Evolutionary conservation across 371 early-diverging fungal genomes (phyloP).

Genomic region (Actinomucor elegans): DNA sequence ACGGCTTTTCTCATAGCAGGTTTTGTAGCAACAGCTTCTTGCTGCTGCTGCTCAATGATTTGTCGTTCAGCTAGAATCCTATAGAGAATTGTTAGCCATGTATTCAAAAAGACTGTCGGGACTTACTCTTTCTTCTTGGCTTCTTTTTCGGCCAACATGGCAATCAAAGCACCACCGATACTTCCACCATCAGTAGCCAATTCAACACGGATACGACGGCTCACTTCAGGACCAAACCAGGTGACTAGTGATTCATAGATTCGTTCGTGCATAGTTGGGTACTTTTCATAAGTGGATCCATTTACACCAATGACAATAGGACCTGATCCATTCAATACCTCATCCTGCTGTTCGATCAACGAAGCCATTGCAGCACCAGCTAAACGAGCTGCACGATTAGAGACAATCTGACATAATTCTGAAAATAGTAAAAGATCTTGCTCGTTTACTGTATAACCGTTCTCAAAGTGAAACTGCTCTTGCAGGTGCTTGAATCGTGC

Average conservation of each 20-base stretch:
- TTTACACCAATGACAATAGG: slow-evolving; percentile 63
- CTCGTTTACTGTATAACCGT: slow-evolving; percentile 8
- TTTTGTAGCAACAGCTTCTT: too few species aligned
- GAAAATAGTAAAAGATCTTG: slow-evolving; percentile 24
- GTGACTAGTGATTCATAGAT: slow-evolving; percentile 26
- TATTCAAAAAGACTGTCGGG: too few species aligned
- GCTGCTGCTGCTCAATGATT: too few species aligned
- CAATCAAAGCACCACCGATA: slow-evolving; percentile 48
- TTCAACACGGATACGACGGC: slow-evolving; percentile 32
- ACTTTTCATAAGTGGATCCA: slow-evolving; percentile 64
- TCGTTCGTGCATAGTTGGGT: slow-evolving; percentile 44
- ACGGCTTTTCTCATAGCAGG: not conserved
- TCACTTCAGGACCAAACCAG: slow-evolving; percentile 34
- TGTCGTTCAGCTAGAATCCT: too few species aligned
- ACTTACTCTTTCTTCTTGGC: slow-evolving; percentile 4
- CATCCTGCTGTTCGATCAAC: slow-evolving; percentile 50
- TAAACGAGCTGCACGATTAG: slow-evolving; percentile 83
- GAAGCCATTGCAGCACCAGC: slow-evolving; percentile 64
- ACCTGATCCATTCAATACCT: slow-evolving; percentile 29
- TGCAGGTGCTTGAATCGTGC: slow-evolving; percentile 15
- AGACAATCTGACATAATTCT: slow-evolving; percentile 76
- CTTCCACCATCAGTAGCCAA: slow-evolving; percentile 48
- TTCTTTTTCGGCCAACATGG: slow-evolving; percentile 35
- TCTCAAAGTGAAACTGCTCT: slow-evolving; percentile 12
- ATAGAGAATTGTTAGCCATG: too few species aligned